Base-by-base conservation (phyloP, 257 asterid genomes). In the Solanum gandarillasii region DNA sequence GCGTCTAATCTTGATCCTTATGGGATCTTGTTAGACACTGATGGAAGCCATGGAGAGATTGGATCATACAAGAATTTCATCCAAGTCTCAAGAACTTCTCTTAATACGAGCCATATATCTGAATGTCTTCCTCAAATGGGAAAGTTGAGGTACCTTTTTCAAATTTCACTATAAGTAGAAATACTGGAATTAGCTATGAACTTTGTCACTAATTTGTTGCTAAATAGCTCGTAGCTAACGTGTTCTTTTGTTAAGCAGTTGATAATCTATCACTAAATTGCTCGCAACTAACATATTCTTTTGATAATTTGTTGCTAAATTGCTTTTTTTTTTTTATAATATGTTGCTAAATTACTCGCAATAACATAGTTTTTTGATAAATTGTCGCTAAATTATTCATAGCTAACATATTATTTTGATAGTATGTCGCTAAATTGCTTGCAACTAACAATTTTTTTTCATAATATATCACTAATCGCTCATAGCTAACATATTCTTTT, bases 41-140 rank as follows among this genome's bases (percentile, higher is more conserved):
- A 95, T 88, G 90, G 90, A 84, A 90, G 83, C 78, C 81, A 93
- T 41, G 88, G 95, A 90, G 98, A 97, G 71, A 86, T 94, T 39
- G 99, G 98, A 86, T 93, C 98, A 1, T 95, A 97, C 90, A 95
- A 94, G 90, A 91, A 94, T 88, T 95, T 93, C 90, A 90, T 94
- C 74, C 96, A 94, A 83, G 89, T 95, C 87, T 94, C 98, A 32
- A 88, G 89, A 89, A 88, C 87, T 88, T 92, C 98, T 55, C 23
- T 95, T 83, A 94, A 97, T 72, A 87, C 91, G 11, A 91, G 84
- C 90, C 92, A 91, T 62, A 89, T 95, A 85, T 89, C 97, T 81
- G 94, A 95, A 88, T 95, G 96, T 87, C 91, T 91, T 38, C 95
- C 95, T 29, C 94, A 90, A 60, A 92, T 95, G 98, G 89, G 93